phyloP scores from a whole-genome alignment of 192 early-diverging fungal species.

The Backusella psychrophila region DNA sequence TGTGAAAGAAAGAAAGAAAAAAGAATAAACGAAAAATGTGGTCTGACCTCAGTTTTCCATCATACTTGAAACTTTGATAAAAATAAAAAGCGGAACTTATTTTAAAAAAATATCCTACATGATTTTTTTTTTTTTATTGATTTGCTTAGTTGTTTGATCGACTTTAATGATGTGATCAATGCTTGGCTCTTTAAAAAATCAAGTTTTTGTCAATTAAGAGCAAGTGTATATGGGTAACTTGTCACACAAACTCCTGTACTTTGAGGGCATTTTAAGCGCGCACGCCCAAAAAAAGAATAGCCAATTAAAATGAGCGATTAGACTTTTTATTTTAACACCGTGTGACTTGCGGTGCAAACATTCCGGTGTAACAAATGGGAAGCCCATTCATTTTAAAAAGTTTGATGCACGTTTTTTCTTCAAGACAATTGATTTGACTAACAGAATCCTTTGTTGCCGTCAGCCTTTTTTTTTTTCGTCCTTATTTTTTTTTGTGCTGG shows the following conservation, averaged over 20 bases:
- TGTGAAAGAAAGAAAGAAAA: neutral
- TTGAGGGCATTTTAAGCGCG: neutral
- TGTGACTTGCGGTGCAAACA: neutral
- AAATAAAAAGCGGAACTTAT: neutral
- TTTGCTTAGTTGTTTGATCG: neutral
- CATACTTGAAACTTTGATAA: neutral
- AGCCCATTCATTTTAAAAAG: slow-evolving; percentile 5
- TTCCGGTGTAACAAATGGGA: slow-evolving; percentile 10
- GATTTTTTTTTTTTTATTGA: neutral
- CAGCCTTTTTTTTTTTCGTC: neutral
- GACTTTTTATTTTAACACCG: neutral
- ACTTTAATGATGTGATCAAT: neutral
- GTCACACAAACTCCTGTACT: neutral
- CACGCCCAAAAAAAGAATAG: neutral
- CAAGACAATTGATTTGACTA: slow-evolving; percentile 23
- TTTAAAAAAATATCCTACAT: neutral
- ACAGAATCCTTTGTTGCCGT: neutral
- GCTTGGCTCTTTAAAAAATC: neutral
- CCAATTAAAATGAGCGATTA: neutral
- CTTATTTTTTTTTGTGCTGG: neutral
- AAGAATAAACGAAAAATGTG: neutral
- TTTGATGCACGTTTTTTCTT: slow-evolving; percentile 9
- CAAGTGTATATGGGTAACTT: neutral
- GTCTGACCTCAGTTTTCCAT: neutral
- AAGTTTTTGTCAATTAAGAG: neutral